Evolutionary conservation across 2,329 filamentous ascomycete species (phyloP), one percentile per base, ranked within the genome.

Genomic region (Beauveria caledonica): DNA sequence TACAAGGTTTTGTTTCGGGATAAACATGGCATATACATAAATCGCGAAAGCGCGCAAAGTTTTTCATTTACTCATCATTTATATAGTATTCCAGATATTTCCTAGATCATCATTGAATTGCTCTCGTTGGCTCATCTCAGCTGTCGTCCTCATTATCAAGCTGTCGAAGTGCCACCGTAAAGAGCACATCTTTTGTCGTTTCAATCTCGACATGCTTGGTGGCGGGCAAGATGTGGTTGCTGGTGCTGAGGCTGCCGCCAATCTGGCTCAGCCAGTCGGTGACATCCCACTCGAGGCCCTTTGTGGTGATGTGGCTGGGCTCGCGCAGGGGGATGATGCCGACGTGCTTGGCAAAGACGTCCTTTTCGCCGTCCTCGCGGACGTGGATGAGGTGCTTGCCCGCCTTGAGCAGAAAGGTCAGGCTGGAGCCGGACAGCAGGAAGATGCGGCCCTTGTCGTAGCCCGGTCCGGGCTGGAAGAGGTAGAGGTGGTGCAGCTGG

Each of bases 261-360:
- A 94, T 88, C 67, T 83, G 79, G 1, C 89, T 96, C 65, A 82
- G 75, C 92, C 93, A 96, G 62, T 90, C 78, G 62, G 79, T 71
- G 1, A 99, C 89, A 73, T 99, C 92, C 94, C 94, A 99, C 70
- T 96, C 87, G 21, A 97, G 77, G 0, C 94, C 94, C 15, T 78
- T 75, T 0, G 90, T 95, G 8, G 85, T 87, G 66, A 99, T 91
- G n/a, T 80, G 73, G 51, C 89, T 87, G 3, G 86, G 84, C n/a
- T 87, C 89, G 60, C 86, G 88, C 23, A 97, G 76, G 0, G 94
- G 94, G 44, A 99, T 78, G 64, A 99, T 89, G 10, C 94, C 94
- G 33, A 95, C 82, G 69, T 96, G 86, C 70, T 89, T 87, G 7
- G 83, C 89, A 67, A 96, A 89, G 2, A 82, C 73, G 54, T 76